Evolutionary conservation across 2,329 filamentous ascomycete genomes (phyloP).

Genomic region (Fusarium setosum): DNA sequence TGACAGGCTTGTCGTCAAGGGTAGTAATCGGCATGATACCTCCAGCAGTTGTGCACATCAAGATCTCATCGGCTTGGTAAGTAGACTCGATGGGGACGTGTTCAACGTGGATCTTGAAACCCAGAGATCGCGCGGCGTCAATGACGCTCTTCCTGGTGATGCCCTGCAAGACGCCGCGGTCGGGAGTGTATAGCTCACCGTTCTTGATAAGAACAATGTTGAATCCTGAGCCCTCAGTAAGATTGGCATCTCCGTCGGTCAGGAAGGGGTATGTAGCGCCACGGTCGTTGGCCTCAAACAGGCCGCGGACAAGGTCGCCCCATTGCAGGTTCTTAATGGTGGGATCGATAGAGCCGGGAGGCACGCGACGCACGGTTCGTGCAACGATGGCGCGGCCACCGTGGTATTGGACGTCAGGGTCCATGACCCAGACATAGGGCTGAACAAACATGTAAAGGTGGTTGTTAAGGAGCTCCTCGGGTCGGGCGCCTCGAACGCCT

Average conservation of each 20-base stretch:
- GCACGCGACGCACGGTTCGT: conserved; percentile 56
- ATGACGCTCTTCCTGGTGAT: conserved; percentile 61
- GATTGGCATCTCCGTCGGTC: conserved; percentile 60
- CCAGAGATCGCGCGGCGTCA: conserved; percentile 50
- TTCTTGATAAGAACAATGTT: conserved; percentile 61
- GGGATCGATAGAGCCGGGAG: conserved; percentile 60
- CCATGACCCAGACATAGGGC: conserved; percentile 64
- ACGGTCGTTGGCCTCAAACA: conserved; percentile 60
- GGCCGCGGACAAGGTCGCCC: conserved; percentile 58
- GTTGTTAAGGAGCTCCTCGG: conserved; percentile 52
- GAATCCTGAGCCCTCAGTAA: conserved; percentile 63
- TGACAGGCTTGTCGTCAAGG: conserved; percentile 56
- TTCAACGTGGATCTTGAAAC: conserved; percentile 52
- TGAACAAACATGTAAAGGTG: conserved; percentile 61
- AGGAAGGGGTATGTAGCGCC: conserved; percentile 60
- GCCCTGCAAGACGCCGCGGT: conserved; percentile 59
- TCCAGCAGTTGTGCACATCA: conserved; percentile 65
- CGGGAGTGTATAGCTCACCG: conserved; percentile 56
- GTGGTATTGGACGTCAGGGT: conserved; percentile 52
- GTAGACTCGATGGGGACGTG: conserved; percentile 54
- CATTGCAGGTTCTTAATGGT: conserved; percentile 64
- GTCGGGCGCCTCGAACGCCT: conserved; percentile 50
- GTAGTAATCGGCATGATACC: conserved; percentile 63
- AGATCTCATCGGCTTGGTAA: conserved; percentile 59
- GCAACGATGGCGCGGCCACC: conserved; percentile 58